Evolutionary conservation across 2,329 filamentous ascomycete species (phyloP).

Genomic region (Elsinoe batatas): DNA sequence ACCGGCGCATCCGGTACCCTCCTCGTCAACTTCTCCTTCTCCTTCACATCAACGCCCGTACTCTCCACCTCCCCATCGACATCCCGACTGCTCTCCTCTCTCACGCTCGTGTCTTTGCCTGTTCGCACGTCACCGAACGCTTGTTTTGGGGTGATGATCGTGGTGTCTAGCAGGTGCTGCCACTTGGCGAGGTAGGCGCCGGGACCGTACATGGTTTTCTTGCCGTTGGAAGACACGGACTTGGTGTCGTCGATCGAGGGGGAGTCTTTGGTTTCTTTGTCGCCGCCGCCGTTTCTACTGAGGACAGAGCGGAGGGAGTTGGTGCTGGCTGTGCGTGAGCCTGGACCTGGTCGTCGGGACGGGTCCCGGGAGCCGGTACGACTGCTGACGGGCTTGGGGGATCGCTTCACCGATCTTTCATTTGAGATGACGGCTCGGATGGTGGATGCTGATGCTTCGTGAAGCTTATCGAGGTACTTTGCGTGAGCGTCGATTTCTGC

Average conservation of each 20-base stretch:
- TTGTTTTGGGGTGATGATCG: constrained; percentile 53
- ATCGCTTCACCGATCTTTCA: constrained; percentile 11
- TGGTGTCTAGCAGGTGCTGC: constrained; percentile 62
- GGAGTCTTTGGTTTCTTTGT: not conserved
- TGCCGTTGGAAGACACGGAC: constrained; percentile 11
- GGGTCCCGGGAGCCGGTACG: not conserved
- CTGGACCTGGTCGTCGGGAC: constrained; percentile 1
- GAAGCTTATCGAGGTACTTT: constrained; percentile 48
- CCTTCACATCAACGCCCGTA: constrained; percentile 20
- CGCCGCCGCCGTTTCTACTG: not conserved
- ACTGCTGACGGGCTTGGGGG: not conserved
- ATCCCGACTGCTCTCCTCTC: constrained; percentile 28
- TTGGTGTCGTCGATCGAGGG: not conserved
- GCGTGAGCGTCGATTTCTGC: constrained; percentile 50
- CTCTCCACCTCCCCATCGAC: constrained; percentile 25
- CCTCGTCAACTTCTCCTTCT: constrained; percentile 24
- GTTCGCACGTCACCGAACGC: constrained; percentile 43
- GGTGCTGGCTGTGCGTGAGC: not conserved
- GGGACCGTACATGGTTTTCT: constrained; percentile 47
- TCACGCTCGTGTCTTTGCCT: constrained; percentile 27
- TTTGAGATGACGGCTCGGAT: constrained; percentile 48
- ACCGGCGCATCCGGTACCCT: constrained; percentile 25
- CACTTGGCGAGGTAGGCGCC: constrained; percentile 64
- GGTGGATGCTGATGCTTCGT: constrained; percentile 43
- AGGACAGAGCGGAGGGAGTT: constrained; percentile 2